A percentile compares a stretch with the other conserved stretches of the same genome.
These are phyloP conservation scores for Podaxis carcinomalis DNA, from an alignment of 768 basidiomycete genomes.

Conservation along the genomic window DNA sequence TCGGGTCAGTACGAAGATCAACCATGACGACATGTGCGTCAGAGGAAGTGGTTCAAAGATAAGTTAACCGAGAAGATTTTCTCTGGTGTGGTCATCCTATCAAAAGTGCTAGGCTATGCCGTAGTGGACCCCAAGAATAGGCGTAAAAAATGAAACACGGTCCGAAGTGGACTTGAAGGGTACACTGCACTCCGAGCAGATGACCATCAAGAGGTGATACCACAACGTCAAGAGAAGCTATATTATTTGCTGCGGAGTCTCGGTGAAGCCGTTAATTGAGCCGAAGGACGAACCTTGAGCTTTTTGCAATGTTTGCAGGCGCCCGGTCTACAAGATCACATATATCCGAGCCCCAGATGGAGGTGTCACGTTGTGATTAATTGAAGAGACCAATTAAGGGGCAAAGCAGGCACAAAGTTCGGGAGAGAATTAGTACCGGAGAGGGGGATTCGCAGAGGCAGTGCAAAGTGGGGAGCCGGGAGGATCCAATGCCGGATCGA, in stretches of 20 bases:
- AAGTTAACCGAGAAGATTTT: background rate
- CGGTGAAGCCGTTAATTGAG: background rate
- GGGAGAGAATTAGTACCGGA: slow-evolving; percentile 13
- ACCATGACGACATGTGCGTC: background rate
- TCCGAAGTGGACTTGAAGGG: background rate
- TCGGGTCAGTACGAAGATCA: slow-evolving; percentile 6
- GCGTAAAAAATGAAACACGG: background rate
- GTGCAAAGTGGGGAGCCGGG: slow-evolving; percentile 3
- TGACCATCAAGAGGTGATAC: background rate
- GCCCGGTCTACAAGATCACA: slow-evolving; percentile 49
- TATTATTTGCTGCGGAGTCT: background rate
- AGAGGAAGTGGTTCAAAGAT: background rate
- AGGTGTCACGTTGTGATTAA: background rate
- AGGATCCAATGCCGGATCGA: background rate
- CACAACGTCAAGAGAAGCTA: background rate
- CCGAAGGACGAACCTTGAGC: slow-evolving; percentile 60
- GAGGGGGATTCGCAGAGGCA: slow-evolving; percentile 3
- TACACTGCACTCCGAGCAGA: background rate
- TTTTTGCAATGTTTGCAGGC: slow-evolving; percentile 87
- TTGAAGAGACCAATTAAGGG: background rate
- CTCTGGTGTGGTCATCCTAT: background rate
- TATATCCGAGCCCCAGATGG: background rate
- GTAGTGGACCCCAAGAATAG: background rate
- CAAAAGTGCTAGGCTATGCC: background rate
- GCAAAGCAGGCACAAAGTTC: background rate